Evolutionary conservation across 2,329 filamentous ascomycete species (phyloP), one percentile per base, ranked within the genome.

Genomic region (Sclerotinia nivalis): DNA sequence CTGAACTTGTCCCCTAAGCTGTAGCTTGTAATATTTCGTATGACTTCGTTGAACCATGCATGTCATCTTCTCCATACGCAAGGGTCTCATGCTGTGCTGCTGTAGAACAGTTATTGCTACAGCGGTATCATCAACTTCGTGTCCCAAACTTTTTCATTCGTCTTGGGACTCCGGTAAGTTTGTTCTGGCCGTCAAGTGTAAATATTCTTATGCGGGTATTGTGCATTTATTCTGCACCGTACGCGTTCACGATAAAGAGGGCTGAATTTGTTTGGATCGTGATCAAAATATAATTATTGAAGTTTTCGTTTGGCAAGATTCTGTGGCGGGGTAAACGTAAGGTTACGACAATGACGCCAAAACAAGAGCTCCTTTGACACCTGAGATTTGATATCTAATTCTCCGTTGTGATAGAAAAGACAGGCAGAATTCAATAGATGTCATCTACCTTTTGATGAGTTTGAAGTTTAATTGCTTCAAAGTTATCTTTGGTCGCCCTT

Each of bases 121-220:
- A 50, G 55, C 18, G 40, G 66, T 61, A 68, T 34, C 65, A 62
- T 54, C n/a, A 49, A 61, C 40, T 52, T 52, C 55, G 66, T 61
- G 62, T 52, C 56, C 34, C 31, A 61, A 37, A 34, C 25, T 22
- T 60, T 5, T 40, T 52, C 20, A 40, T 37, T 25, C 55, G n/a
- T 31, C 52, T 31, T 61, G 20, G 25, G 28, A 7, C 13, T 43
- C n/a, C 20, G n/a, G 10, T 62, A 43, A 7, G 28, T 28, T 52
- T 20, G 34, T 43, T 61, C 34, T n/a, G 55, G 40, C 54, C 28
- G 43, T 47, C 65, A 40, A 60, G 52, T 59, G 55, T 49, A n/a
- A 4, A 25, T 37, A 25, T 49, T 49, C 45, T 59, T 49, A 58
- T 43, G 40, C 37, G 28, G 28, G 7, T 25, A 67, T 34, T 25